Percentiles rank a stretch among this genome's conserved stretches.
These are phyloP conservation scores for Heterobasidion parviporum DNA, from an alignment of 1,284 basidiomycete species.

Conservation along the genomic window DNA sequence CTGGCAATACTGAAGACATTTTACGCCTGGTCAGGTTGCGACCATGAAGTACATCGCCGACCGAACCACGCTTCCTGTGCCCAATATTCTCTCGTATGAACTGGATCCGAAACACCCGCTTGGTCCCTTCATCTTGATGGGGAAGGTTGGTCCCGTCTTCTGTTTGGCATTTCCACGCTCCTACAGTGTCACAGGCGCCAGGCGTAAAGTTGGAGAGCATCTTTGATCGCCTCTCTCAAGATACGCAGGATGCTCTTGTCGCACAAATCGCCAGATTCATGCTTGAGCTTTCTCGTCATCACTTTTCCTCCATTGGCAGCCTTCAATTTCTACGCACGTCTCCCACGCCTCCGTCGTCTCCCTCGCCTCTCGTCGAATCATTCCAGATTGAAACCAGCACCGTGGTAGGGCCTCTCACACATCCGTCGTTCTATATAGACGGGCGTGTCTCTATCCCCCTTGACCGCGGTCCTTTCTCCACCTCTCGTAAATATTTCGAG, in stretches of 20 bases:
- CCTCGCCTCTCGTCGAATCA: conserved; percentile 1
- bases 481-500: conserved; percentile 21
- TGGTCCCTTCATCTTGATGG: conserved; percentile 16
- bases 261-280: conserved; percentile 21
- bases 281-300: conserved; percentile 18
- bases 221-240: conserved; percentile 15
- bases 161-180: background rate
- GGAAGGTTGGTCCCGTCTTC: conserved; percentile 16
- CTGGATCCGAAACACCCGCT: conserved; percentile 10
- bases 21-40: conserved; percentile 16
- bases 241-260: conserved; percentile 19
- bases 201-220: conserved; percentile 20
- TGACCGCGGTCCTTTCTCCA: conserved; percentile 23
- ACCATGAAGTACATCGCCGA: conserved; percentile 20
- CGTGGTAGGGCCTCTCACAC: conserved; percentile 18
- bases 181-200: conserved; percentile 12
- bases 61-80: conserved; percentile 20
- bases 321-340: conserved; percentile 12
- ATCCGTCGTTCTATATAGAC: conserved; percentile 20
- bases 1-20: background rate
- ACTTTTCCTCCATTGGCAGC: conserved; percentile 22
- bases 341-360: conserved; percentile 13
- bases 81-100: conserved; percentile 15
- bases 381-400: background rate
- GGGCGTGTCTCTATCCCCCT: conserved; percentile 20